Evolutionary conservation across 768 basidiomycete genomes (phyloP).

Genomic region (Glaciozyma antarctica): DNA sequence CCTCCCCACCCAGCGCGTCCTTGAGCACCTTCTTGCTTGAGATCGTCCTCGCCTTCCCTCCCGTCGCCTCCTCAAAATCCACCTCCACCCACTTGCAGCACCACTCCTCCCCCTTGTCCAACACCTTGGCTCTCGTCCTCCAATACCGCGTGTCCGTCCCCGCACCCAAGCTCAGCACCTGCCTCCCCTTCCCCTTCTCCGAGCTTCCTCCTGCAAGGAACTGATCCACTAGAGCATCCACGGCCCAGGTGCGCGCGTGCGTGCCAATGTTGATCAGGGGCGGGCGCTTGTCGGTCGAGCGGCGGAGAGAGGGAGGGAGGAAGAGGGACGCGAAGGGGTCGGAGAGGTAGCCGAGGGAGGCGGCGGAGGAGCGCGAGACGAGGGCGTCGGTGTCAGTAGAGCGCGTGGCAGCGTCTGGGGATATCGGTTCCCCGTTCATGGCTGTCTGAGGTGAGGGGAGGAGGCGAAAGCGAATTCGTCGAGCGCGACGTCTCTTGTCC

Average conservation of each 20-base stretch:
- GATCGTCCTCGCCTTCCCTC: constrained; percentile 71
- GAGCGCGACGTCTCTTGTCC: background rate
- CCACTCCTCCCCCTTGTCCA: constrained; percentile 1
- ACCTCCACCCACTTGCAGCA: constrained; percentile 55
- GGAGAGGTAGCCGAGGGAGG: constrained; percentile 16
- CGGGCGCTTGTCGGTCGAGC: constrained; percentile 52
- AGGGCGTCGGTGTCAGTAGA: constrained; percentile 76
- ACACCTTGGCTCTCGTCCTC: constrained; percentile 51
- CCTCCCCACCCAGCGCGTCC: constrained; percentile 47
- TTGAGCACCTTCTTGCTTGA: constrained; percentile 56
- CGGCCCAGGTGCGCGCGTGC: constrained; percentile 66
- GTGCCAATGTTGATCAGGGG: constrained; percentile 95
- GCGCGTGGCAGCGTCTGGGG: constrained; percentile 42
- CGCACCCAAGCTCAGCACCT: constrained; percentile 88
- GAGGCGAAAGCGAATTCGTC: background rate
- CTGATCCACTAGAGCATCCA: constrained; percentile 43
- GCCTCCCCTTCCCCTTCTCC: constrained; percentile 43
- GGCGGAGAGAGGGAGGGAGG: constrained; percentile 39
- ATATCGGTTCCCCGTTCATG: background rate
- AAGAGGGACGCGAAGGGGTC: constrained; percentile 42
- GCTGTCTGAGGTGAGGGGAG: background rate
- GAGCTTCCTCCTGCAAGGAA: constrained; percentile 70
- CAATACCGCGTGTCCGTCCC: constrained; percentile 95
- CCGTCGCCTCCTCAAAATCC: constrained; percentile 79
- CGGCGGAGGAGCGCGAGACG: constrained; percentile 74